A percentile compares a stretch with the other conserved stretches of the same genome.
Conservation (phyloP, 108 stramenopile genomes). For the Licmophora abbreviata region DNA sequence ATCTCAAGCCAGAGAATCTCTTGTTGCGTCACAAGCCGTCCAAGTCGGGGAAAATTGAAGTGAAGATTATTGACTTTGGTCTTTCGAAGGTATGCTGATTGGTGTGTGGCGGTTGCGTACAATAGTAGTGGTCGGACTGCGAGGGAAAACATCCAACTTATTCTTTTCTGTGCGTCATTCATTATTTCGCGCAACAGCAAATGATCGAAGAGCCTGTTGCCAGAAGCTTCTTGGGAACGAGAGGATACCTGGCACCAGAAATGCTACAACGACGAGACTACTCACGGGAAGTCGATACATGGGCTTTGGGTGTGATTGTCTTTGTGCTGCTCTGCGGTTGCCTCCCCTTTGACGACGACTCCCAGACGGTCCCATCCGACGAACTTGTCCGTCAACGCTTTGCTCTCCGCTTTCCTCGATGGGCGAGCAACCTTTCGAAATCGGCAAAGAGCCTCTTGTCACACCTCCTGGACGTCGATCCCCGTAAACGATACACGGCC, state of each 20-base stretch:
- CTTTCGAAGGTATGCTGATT: slow-evolving; percentile 57
- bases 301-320: slow-evolving; percentile 90
- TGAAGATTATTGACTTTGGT: slow-evolving; percentile 99
- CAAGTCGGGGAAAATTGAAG: slow-evolving; percentile 52
- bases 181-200: slow-evolving; percentile 20
- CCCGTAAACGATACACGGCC: slow-evolving; percentile 80
- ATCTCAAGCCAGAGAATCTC: slow-evolving; percentile 96
- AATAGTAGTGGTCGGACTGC: not conserved
- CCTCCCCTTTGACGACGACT: slow-evolving; percentile 98
- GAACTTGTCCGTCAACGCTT: slow-evolving; percentile 74
- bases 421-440: slow-evolving; percentile 86
- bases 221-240: slow-evolving; percentile 85
- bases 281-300: slow-evolving; percentile 79
- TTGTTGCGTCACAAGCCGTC: slow-evolving; percentile 41
- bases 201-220: slow-evolving; percentile 77
- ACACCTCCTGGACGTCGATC: slow-evolving; percentile 86
- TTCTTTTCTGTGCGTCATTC: slow-evolving; percentile 2
- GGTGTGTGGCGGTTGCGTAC: not conserved
- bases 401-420: slow-evolving; percentile 87
- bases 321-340: slow-evolving; percentile 93
- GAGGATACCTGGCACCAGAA: slow-evolving; percentile 95
- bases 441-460: slow-evolving; percentile 90
- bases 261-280: slow-evolving; percentile 93
- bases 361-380: slow-evolving; percentile 60
- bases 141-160: slow-evolving; percentile 2